Evolutionary conservation across 345 rosid species (phyloP).

Genomic region (Dipteronia sinensis): DNA sequence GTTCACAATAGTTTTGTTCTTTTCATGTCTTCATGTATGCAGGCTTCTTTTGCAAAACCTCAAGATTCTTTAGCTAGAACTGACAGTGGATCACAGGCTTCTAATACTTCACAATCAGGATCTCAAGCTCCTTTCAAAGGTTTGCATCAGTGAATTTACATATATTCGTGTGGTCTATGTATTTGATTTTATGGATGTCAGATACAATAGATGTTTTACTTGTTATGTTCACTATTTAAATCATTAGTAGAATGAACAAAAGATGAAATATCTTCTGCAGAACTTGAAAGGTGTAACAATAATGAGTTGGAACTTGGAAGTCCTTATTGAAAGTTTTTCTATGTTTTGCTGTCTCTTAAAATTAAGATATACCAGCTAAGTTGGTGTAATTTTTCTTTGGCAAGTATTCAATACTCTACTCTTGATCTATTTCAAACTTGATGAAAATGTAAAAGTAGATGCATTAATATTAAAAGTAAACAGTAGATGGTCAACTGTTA

Average conservation of each 20-base stretch:
- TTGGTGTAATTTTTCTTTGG: not conserved
- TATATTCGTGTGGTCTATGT: not conserved
- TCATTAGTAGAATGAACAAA: not conserved
- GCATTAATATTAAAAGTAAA: not conserved
- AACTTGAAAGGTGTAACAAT: not conserved
- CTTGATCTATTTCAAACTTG: not conserved
- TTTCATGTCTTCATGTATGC: constrained; percentile 20
- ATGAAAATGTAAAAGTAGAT: not conserved
- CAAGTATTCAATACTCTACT: not conserved
- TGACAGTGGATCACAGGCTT: constrained; percentile 53
- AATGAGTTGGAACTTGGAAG: not conserved
- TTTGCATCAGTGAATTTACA: constrained; percentile 26
- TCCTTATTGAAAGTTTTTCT: not conserved
- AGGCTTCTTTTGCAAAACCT: constrained; percentile 65
- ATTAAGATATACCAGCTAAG: not conserved
- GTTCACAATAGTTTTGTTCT: constrained; percentile 6
- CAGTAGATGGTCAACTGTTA: not conserved
- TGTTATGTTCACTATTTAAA: not conserved
- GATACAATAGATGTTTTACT: not conserved
- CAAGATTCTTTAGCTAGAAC: constrained; percentile 55
- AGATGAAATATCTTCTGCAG: not conserved
- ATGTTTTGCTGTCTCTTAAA: not conserved
- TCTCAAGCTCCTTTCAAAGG: constrained; percentile 70
- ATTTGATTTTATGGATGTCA: not conserved
- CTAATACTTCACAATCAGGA: constrained; percentile 47